A percentile compares a stretch with the other conserved stretches of the same genome.
Evolutionary conservation across 305 asterid species (phyloP).

Genomic region (Solanum hybrid): DNA sequence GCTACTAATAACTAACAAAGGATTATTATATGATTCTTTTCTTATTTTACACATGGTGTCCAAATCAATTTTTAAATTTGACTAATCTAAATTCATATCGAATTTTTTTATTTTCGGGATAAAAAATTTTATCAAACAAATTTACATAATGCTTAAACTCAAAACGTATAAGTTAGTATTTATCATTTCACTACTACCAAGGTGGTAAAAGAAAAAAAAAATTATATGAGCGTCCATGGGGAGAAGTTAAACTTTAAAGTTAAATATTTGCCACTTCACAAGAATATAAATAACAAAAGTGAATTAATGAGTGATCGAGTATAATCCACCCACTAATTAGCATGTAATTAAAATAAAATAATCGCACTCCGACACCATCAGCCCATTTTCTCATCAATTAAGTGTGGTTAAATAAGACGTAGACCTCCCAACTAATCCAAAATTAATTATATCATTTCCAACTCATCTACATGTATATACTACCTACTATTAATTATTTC

Average conservation of each 20-base stretch:
- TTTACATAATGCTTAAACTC: not conserved
- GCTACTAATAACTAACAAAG: not conserved
- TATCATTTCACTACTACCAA: not conserved
- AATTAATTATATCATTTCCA: not conserved
- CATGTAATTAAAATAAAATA: not conserved
- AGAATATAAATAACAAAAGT: not conserved
- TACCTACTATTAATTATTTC: not conserved
- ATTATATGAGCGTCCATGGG: not conserved
- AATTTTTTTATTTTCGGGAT: rapidly evolving
- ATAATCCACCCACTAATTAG: not conserved
- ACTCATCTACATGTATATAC: not conserved
- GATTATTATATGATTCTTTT: not conserved
- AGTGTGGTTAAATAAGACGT: not conserved
- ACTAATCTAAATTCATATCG: not conserved
- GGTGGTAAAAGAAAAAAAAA: not conserved
- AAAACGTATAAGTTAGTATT: rapidly evolving
- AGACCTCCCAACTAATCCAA: slow-evolving; percentile 14
- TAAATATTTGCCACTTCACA: not conserved
- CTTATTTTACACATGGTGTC: not conserved
- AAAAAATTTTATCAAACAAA: not conserved
- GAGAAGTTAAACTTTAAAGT: not conserved
- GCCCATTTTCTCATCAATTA: slow-evolving; percentile 4
- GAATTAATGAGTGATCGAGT: not conserved
- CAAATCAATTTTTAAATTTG: not conserved
- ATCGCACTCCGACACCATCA: not conserved